phyloP scores from a whole-genome alignment of 441 rosid genomes.

The Pelargonium cotyledonis region DNA sequence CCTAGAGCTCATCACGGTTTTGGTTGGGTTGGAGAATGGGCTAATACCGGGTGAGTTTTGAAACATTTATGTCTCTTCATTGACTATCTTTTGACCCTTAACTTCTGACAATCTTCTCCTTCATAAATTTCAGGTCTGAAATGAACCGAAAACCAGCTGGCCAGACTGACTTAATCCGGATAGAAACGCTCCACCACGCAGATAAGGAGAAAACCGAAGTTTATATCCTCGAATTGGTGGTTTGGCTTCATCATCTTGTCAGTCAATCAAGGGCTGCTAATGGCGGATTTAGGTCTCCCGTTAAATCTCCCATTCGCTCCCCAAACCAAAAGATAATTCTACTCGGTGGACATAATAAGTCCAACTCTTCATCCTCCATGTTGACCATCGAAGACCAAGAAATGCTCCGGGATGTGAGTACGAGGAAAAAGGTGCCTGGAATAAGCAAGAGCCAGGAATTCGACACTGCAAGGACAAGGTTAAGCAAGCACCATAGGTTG shows the following conservation, averaged over 20 bases:
- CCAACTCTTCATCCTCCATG: slow-evolving; percentile 15
- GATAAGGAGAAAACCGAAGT: slow-evolving; percentile 52
- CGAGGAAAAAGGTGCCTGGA: slow-evolving; percentile 27
- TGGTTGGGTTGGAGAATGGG: slow-evolving; percentile 78
- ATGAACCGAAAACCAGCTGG: slow-evolving; percentile 32
- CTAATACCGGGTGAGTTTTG: slow-evolving; percentile 44
- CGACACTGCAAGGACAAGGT: slow-evolving; percentile 30
- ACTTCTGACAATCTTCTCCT: background rate
- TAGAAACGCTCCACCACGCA: slow-evolving; percentile 68
- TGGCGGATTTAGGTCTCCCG: slow-evolving; percentile 19
- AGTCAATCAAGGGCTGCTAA: slow-evolving; percentile 34
- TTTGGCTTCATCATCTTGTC: slow-evolving; percentile 61
- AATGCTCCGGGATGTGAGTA: slow-evolving; percentile 31
- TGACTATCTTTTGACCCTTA: background rate
- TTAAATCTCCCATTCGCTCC: slow-evolving; percentile 13
- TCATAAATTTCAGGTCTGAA: slow-evolving; percentile 32
- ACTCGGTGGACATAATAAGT: slow-evolving; percentile 3
- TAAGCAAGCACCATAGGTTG: slow-evolving; percentile 41
- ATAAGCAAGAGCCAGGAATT: slow-evolving; percentile 58
- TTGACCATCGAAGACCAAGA: slow-evolving; percentile 40
- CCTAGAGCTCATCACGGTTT: slow-evolving; percentile 52
- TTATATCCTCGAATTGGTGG: slow-evolving; percentile 53
- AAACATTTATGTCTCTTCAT: slow-evolving; percentile 5
- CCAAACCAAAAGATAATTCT: slow-evolving; percentile 15
- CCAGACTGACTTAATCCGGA: slow-evolving; percentile 38